Base-by-base conservation (phyloP, 2,329 filamentous ascomycete genomes). In the Trichoderma hamatum region DNA sequence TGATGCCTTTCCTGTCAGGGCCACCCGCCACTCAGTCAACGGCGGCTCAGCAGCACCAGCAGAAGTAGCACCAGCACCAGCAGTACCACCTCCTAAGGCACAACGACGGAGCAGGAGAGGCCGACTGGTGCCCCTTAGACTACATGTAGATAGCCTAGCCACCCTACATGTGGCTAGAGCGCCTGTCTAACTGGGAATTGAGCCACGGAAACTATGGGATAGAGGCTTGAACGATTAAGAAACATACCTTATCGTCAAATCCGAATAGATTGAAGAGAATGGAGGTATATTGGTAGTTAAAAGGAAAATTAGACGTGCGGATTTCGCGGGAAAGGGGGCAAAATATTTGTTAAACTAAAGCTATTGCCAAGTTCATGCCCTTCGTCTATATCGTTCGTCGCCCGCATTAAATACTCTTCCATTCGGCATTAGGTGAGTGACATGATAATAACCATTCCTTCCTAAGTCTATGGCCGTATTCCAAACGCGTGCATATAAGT, bases 121-220 rank as follows among this genome's bases (percentile, higher is more conserved):
- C n/a, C n/a, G n/a, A n/a, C n/a, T n/a, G n/a, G n/a, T n/a, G n/a
- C n/a, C n/a, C n/a, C n/a, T n/a, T n/a, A n/a, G n/a, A n/a, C n/a
- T n/a, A n/a, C n/a, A n/a, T n/a, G n/a, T n/a, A n/a, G n/a, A n/a
- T n/a, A n/a, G n/a, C n/a, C n/a, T n/a, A n/a, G n/a, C n/a, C n/a
- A n/a, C n/a, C n/a, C n/a, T n/a, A n/a, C n/a, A n/a, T n/a, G n/a
- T n/a, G n/a, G n/a, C n/a, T n/a, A n/a, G n/a, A 52, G 21, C 9
- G 9, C 49, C 49, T n/a, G n/a, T 21, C n/a, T 52, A 21, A 21
- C 49, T 46, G 39, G 36, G 34, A 34, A 34, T 21, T 62, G 59
- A 62, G 46, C 59, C 59, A 62, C 36, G 36, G 59, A 49, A 34
- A 62, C 59, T 62, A 34, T 62, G 34, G 59, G 59, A 28, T 34